Evolutionary conservation across 139 green algal species (phyloP).

Genomic region (Gonium pectorale): DNA sequence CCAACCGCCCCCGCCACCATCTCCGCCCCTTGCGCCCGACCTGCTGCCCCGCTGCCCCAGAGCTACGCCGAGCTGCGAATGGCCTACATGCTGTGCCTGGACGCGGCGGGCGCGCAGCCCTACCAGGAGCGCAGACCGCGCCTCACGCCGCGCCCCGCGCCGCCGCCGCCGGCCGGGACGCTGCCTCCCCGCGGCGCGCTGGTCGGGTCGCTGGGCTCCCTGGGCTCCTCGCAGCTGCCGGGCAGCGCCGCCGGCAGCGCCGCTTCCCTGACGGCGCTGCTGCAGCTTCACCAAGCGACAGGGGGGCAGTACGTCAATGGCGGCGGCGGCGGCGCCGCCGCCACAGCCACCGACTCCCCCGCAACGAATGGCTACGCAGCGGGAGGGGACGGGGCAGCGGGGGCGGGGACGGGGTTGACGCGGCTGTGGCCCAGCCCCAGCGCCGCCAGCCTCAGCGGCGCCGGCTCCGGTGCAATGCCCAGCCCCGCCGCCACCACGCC

Average conservation of each 20-base stretch:
- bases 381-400: too few species aligned
- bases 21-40: background rate
- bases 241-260: background rate
- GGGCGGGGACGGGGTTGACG: background rate
- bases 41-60: background rate
- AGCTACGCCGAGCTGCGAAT: conserved; percentile 40
- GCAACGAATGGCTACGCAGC: too few species aligned
- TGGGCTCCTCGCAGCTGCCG: too few species aligned
- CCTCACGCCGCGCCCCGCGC: background rate
- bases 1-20: too few species aligned
- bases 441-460: background rate
- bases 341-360: too few species aligned
- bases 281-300: too few species aligned
- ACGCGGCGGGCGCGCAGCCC: conserved; percentile 26
- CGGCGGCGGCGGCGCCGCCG: too few species aligned
- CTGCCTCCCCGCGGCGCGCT: background rate
- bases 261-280: background rate
- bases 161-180: background rate
- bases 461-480: background rate
- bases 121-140: background rate
- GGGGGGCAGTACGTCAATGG: too few species aligned
- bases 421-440: background rate
- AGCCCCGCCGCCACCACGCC: too few species aligned
- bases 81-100: conserved; percentile 40
- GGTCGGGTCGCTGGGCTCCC: background rate